Percentiles rank a stretch among this genome's conserved stretches.
Evolutionary conservation across 352 stramenopile genomes (phyloP).

Genomic region (Thalassiosira livingstoniorum): DNA sequence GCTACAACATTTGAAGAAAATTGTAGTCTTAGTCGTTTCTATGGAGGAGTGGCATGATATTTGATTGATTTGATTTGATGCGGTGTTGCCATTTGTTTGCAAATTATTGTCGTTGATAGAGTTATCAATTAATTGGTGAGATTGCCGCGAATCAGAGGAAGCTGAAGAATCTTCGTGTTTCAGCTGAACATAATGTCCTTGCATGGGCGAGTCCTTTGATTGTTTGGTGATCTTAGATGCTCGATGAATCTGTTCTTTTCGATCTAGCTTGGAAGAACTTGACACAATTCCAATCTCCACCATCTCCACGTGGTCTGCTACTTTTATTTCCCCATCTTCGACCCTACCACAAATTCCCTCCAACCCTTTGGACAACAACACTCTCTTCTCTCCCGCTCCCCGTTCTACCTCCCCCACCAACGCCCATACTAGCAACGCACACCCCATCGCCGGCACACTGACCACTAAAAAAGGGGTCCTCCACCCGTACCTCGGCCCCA

Average conservation of each 20-base stretch:
- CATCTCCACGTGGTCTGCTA: slow-evolving; percentile 44
- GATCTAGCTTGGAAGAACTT: background rate
- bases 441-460: slow-evolving; percentile 68
- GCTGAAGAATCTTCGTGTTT: slow-evolving; percentile 31
- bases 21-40: background rate
- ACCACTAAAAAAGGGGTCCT: slow-evolving; percentile 85
- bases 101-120: background rate
- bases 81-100: too few species aligned
- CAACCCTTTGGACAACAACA: slow-evolving; percentile 1
- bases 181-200: slow-evolving; percentile 41
- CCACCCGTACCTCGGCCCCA: slow-evolving; percentile 81
- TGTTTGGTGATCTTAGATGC: background rate
- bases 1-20: background rate
- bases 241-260: background rate
- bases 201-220: slow-evolving; percentile 18
- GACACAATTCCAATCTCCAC: background rate
- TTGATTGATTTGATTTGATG: too few species aligned
- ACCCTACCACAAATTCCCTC: too few species aligned
- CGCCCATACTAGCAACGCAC: slow-evolving; percentile 68
- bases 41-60: background rate
- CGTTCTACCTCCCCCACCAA: slow-evolving; percentile 76
- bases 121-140: background rate
- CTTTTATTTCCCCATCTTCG: slow-evolving; percentile 2
- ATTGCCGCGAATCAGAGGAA: background rate
- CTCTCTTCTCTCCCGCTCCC: slow-evolving; percentile 63